Evolutionary conservation across 2,329 filamentous ascomycete genomes (phyloP), one percentile per base, ranked within the genome.

Genomic region (Blastomyces emzantsi): DNA sequence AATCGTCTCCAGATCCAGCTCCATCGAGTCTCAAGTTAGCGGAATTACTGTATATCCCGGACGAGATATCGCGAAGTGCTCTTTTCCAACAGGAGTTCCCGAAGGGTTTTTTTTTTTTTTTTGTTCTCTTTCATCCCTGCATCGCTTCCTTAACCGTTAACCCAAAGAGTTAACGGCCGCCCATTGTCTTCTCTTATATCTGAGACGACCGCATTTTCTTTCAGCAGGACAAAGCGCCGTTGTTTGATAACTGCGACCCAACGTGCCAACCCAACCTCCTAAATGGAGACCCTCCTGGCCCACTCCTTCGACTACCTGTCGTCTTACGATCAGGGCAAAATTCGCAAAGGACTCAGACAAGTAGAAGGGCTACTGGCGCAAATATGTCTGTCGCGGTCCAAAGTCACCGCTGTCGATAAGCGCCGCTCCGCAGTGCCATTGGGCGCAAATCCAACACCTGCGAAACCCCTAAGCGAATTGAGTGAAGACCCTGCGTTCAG

Each of bases 301-400:
- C 87, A 96, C 74, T 92, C 93, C 66, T 97, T 97, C 78, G 92
- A 97, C 80, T 96, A 96, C 78, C 88, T 97, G 68, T 95, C 92
- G 66, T 97, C 92, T 59, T 92, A 92, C 75, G 92, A 97, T 71
- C 87, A 87, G 64, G 82, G 84, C 74, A 96, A 96, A 79, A 90
- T 97, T 73, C 88, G 91, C 70, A 97, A 97, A 79, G 94, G 93
- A 61, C 80, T 97, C 69, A 89, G 91, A 69, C 93, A 97, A 79
- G 91, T 97, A 67, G 93, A 97, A 78, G 92, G 92, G 41, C 84
- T 97, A 56, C 84, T 97, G 60, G 93, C 93, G 28, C 92, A 96
- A 77, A 95, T 97, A 78, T 97, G 93, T 78, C 86, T 97, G 51
- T 89, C 89, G 25, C 75, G 75, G 66, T 73, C 76, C 51, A 75